Percentiles rank a stretch among this genome's conserved stretches.
phyloP scores from a whole-genome alignment of 805 yeast species.

The Metschnikowia sp. region DNA sequence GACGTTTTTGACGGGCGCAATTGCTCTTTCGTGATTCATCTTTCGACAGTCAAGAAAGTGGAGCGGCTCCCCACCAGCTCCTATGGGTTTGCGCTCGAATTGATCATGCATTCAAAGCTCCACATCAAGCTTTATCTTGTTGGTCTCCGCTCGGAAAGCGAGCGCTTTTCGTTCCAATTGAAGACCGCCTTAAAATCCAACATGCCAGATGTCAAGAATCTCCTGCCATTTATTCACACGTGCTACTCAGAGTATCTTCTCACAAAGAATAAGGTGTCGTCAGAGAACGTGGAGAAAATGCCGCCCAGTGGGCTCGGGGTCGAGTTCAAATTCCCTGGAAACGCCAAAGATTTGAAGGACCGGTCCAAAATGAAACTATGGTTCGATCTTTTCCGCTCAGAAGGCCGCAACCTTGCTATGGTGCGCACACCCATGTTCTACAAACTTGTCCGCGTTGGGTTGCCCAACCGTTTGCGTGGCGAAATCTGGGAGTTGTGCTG shows the following conservation, averaged over 20 bases:
- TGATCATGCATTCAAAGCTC: constrained; percentile 65
- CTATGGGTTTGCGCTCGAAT: constrained; percentile 73
- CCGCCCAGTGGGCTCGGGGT: constrained; percentile 88
- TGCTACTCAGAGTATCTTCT: constrained; percentile 84
- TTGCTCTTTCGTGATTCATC: constrained; percentile 66
- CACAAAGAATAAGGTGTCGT: constrained; percentile 50
- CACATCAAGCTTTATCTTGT: constrained; percentile 67
- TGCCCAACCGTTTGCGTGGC: constrained; percentile 92
- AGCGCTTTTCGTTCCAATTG: constrained; percentile 69
- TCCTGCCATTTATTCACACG: constrained; percentile 63
- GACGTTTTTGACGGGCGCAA: constrained; percentile 66
- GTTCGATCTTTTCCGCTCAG: constrained; percentile 83
- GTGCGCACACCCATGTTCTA: constrained; percentile 74
- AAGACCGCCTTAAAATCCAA: constrained; percentile 61
- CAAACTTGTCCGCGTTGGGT: constrained; percentile 81
- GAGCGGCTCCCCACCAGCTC: constrained; percentile 78
- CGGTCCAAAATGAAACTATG: constrained; percentile 85
- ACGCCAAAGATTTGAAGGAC: constrained; percentile 70
- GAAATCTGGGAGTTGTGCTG: constrained; percentile 93
- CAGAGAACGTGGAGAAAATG: constrained; percentile 45
- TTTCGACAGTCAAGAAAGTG: constrained; percentile 77
- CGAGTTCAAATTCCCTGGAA: constrained; percentile 85
- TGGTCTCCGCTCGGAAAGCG: constrained; percentile 76
- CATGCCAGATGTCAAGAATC: constrained; percentile 54
- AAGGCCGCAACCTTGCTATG: constrained; percentile 81